Base-by-base conservation (phyloP, 345 rosid species). In the Cochlearia excelsa region DNA sequence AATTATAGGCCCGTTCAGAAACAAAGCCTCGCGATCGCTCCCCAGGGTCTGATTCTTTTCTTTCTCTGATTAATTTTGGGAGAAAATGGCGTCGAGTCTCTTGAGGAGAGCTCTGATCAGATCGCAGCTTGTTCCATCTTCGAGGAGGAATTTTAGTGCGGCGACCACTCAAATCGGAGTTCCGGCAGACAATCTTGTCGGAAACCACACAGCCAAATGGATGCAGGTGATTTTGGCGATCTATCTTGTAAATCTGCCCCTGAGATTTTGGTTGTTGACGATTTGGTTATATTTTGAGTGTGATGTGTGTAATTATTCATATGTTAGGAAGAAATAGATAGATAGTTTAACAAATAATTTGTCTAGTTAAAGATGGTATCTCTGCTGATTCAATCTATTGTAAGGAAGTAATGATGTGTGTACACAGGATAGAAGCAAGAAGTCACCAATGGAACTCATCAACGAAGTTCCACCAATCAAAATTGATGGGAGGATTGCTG, bases 381-480 rank as follows among this genome's bases (percentile, higher is more conserved):
- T 16, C 33, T 49, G 64, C 27, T 48, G 10, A 49, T 48, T 23
- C 40, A 5, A 16, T 50, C 23, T 30, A 23, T 16, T 16, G 23
- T 16, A 16, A 16, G 23, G 23, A 16, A 16, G 23, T 16, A 16
- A 16, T 16, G 23, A 16, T 16, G 23, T 16, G 6, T 34, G 37
- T 34, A 34, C 37, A 52, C 70, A 87, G 99, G 99, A 89, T 65
- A 63, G 82, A 51, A 81, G 77, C 77, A 89, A 89, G 78, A 93
- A 93, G 78, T 89, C 97, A 64, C 99, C 99, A 38, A 89, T 93
- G 99, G 99, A 93, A 68, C 74, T 93, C 78, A 93, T 93, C 69
- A 85, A 82, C 65, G 99, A 93, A 77, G 94, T 93, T 69, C 97
- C 99, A 26, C 99, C 99, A 6, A 82, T 93, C 71, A 89, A 83